Conservation (phyloP, 2,329 filamentous ascomycete genomes). For the Colletotrichum magnum region DNA sequence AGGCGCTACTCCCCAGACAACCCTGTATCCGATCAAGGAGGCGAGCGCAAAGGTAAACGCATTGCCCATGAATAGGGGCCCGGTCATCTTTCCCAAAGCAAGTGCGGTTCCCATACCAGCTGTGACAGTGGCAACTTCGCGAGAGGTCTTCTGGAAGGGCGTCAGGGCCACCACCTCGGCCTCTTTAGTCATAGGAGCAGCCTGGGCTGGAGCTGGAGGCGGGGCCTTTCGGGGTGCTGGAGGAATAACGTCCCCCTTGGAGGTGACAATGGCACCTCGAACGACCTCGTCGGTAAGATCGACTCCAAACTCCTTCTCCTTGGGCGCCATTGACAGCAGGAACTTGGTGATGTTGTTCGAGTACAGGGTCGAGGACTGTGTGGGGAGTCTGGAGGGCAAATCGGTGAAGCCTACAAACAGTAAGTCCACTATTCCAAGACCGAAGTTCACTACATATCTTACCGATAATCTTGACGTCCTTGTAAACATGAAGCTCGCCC, state of each 20-base stretch:
- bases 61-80: conserved; percentile 89
- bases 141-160: conserved; percentile 84
- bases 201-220: conserved; percentile 62
- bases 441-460: conserved; percentile 45
- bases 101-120: conserved; percentile 83
- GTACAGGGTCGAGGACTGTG: conserved; percentile 90
- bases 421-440: conserved; percentile 43
- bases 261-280: conserved; percentile 85
- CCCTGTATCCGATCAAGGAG: conserved; percentile 88
- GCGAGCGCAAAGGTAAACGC: conserved; percentile 88
- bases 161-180: conserved; percentile 77
- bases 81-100: conserved; percentile 84
- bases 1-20: conserved; percentile 88
- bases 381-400: conserved; percentile 86
- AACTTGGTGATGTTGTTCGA: conserved; percentile 96
- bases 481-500: conserved; percentile 78
- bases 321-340: conserved; percentile 83
- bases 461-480: conserved; percentile 89
- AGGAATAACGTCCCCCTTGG: conserved; percentile 82
- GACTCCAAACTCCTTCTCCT: conserved; percentile 84
- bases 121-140: conserved; percentile 82
- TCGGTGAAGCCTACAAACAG: conserved; percentile 79
- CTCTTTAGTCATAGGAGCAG: conserved; percentile 60
- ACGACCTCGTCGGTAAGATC: conserved; percentile 89
- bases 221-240: conserved; percentile 78